Conservation (phyloP, 2,329 filamentous ascomycete species). For the Helotiales sp. region DNA sequence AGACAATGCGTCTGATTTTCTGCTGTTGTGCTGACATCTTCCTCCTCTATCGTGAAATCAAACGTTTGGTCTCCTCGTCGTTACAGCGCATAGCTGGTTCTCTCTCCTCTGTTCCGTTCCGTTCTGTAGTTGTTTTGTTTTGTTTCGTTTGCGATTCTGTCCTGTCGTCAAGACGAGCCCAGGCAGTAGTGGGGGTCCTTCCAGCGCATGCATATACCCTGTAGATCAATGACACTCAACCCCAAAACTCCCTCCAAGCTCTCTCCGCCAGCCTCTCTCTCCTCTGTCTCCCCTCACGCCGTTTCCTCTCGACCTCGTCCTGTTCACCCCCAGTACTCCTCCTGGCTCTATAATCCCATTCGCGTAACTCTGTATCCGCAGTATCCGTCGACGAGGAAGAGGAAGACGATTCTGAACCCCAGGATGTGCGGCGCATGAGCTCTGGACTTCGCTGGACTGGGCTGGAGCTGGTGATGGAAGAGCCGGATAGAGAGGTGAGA, state of each 20-base stretch:
- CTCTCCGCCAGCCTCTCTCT: constrained; percentile 21
- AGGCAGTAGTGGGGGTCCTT: not conserved
- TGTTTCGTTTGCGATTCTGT: not conserved
- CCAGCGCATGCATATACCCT: not conserved
- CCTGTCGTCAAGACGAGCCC: not conserved
- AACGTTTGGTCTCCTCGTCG: not conserved
- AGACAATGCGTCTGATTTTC: constrained; percentile 54
- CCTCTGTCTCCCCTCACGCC: constrained; percentile 16
- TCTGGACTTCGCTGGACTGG: not conserved
- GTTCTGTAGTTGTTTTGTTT: not conserved
- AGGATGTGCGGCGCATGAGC: constrained; percentile 16
- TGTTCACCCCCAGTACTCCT: constrained; percentile 6
- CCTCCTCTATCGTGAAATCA: not conserved
- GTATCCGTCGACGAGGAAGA: constrained; percentile 17
- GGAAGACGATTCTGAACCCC: constrained; percentile 11
- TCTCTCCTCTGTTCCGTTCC: not conserved
- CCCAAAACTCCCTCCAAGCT: constrained; percentile 32
- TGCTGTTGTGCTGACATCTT: constrained; percentile 36
- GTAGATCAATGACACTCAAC: constrained; percentile 5
- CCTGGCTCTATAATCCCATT: constrained; percentile 20
- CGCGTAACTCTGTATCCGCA: constrained; percentile 24
- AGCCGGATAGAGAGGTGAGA: constrained; percentile 8
- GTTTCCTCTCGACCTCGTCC: constrained; percentile 27
- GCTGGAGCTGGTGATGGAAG: not conserved
- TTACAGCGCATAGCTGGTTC: not conserved